These are phyloP conservation scores for Ceratocystis cubensis DNA, from an alignment of 2,329 filamentous ascomycete species.

Conservation along the genomic window DNA sequence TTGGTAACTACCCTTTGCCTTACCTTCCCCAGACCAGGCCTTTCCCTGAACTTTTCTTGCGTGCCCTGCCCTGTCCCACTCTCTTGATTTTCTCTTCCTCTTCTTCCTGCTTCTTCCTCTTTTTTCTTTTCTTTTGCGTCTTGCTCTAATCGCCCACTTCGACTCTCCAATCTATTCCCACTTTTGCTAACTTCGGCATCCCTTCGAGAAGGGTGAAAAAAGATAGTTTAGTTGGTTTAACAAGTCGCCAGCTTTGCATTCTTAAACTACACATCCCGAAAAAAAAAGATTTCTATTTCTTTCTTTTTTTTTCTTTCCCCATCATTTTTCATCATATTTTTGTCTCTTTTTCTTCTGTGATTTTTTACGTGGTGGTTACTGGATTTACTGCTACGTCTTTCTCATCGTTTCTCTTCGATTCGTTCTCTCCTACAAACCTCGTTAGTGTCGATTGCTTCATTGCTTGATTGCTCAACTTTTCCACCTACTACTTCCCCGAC, in stretches of 20 bases:
- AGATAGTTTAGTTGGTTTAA: not conserved
- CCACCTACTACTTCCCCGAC: not conserved
- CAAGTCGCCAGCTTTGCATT: slow-evolving; percentile 8
- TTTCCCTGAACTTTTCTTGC: not conserved
- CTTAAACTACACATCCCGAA: not conserved
- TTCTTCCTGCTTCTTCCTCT: not conserved
- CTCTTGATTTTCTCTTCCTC: not conserved
- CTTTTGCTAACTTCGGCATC: not conserved
- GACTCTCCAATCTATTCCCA: not conserved
- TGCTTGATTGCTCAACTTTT: slow-evolving; percentile 14
- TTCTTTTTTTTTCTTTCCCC: slow-evolving; percentile 25
- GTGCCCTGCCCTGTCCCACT: slow-evolving; percentile 6
- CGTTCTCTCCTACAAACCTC: slow-evolving; percentile 15
- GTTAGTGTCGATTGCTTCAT: slow-evolving; percentile 20
- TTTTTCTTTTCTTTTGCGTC: slow-evolving; percentile 6
- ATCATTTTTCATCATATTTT: slow-evolving; percentile 22
- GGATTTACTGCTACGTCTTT: slow-evolving; percentile 17
- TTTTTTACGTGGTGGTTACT: slow-evolving; percentile 18
- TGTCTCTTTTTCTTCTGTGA: slow-evolving; percentile 23
- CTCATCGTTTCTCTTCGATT: slow-evolving; percentile 15
- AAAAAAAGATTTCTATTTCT: slow-evolving; percentile 22
- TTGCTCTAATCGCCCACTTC: not conserved
- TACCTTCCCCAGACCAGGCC: not conserved
- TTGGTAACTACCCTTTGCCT: not conserved
- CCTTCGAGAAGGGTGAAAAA: not conserved